Percentiles rank a stretch among this genome's conserved stretches.
Evolutionary conservation across 257 asterid species (phyloP).

Genomic region (Plantago ovata): DNA sequence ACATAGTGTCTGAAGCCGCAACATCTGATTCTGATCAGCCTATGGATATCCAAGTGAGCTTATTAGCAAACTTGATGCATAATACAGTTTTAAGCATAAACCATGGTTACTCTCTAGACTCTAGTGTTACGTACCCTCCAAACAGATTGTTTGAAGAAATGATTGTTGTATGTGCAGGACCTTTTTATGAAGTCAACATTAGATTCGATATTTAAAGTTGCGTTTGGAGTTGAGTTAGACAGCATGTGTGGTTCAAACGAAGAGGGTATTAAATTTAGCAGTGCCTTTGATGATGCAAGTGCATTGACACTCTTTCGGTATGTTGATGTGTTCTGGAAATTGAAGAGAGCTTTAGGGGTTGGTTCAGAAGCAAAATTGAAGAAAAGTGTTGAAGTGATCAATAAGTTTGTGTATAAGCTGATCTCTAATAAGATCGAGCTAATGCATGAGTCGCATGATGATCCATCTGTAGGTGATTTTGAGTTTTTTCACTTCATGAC

Average conservation of each 20-base stretch:
- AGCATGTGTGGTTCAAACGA: slow-evolving; percentile 55
- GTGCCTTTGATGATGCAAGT: slow-evolving; percentile 57
- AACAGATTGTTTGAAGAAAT: not conserved
- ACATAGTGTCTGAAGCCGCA: slow-evolving; percentile 45
- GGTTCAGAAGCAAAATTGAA: slow-evolving; percentile 54
- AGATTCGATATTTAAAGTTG: slow-evolving; percentile 53
- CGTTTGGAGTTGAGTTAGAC: slow-evolving; percentile 52
- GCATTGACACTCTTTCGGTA: slow-evolving; percentile 44
- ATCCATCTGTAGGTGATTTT: slow-evolving; percentile 31
- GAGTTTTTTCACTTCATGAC: slow-evolving; percentile 3
- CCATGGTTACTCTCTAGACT: no score
- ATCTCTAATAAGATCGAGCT: slow-evolving; percentile 40
- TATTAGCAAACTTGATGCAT: not conserved
- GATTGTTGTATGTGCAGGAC: slow-evolving; percentile 33
- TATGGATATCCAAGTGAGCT: slow-evolving; percentile 63
- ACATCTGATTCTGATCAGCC: slow-evolving; percentile 19
- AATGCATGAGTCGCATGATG: slow-evolving; percentile 17
- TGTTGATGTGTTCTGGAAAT: slow-evolving; percentile 50
- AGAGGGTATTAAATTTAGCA: slow-evolving; percentile 39
- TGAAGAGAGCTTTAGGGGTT: slow-evolving; percentile 37
- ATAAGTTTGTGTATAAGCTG: slow-evolving; percentile 48
- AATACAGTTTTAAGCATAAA: no score
- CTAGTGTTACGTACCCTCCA: no score
- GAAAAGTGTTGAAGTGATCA: slow-evolving; percentile 32
- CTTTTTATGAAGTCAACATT: slow-evolving; percentile 52